Base-by-base conservation (phyloP, 805 yeast genomes). In the Saccharomycopsis amapae region DNA sequence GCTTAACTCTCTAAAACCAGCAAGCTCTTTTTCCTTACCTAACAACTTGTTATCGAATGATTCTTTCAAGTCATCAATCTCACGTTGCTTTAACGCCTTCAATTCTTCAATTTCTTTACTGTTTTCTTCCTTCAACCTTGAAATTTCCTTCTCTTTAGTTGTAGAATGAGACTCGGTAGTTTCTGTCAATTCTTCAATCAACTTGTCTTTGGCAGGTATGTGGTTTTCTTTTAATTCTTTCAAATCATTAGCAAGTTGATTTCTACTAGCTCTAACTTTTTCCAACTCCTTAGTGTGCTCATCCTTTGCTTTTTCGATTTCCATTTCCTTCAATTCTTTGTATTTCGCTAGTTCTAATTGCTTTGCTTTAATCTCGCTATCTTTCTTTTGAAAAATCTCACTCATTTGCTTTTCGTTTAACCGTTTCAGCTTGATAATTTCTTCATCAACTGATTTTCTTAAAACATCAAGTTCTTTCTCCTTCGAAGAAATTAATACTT, bases 91-190 rank as follows among this genome's bases (percentile, higher is more conserved):
- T n/a, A n/a, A n/a, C n/a, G n/a, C 12, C 17, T 33, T 33, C 28
- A 39, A 33, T 26, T 44, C 26, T 10, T 31, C 36, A 24, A 42
- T 44, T 4, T 34, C 26, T 33, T 31, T 19, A 18, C n/a, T n/a
- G n/a, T n/a, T n/a, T n/a, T n/a, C n/a, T n/a, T 30, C 23, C 25
- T 36, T 18, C 5, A n/a, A n/a, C n/a, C n/a, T n/a, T n/a, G n/a
- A n/a, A n/a, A n/a, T n/a, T n/a, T 34, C 19, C 15, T n/a, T n/a
- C n/a, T n/a, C n/a, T n/a, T n/a, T n/a, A n/a, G n/a, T n/a, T n/a
- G n/a, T n/a, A n/a, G n/a, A n/a, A n/a, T n/a, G n/a, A n/a, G n/a
- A n/a, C n/a, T n/a, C n/a, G n/a, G n/a, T n/a, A n/a, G n/a, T n/a
- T n/a, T n/a, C n/a, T n/a, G n/a, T n/a, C n/a, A n/a, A n/a, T n/a